Evolutionary conservation across 495 filamentous ascomycete genomes (phyloP).

Genomic region (Penicillium psychrofluorescens): DNA sequence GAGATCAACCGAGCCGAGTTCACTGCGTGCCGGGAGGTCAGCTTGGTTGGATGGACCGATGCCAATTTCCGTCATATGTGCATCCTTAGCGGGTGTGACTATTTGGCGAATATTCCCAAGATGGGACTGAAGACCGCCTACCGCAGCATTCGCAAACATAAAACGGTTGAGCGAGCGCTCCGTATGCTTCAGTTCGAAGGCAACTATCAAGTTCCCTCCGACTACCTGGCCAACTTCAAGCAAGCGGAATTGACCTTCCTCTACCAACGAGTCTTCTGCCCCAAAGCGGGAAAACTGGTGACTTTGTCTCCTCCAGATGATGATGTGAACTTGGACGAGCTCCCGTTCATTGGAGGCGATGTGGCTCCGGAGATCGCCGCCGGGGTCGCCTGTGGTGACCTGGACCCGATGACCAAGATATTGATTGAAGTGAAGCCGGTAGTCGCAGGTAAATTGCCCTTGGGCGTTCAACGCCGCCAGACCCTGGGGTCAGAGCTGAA

Average conservation of each 20-base stretch:
- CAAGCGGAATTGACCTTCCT: constrained; percentile 89
- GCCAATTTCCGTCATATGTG: constrained; percentile 90
- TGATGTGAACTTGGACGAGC: constrained; percentile 51
- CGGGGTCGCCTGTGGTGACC: constrained; percentile 73
- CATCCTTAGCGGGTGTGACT: constrained; percentile 97
- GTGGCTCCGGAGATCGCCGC: constrained; percentile 62
- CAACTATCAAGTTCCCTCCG: constrained; percentile 66
- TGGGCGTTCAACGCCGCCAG: constrained; percentile 30
- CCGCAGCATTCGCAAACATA: constrained; percentile 80
- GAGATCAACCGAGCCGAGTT: constrained; percentile 87
- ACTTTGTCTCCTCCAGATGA: constrained; percentile 58
- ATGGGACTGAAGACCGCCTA: constrained; percentile 94
- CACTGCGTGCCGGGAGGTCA: constrained; percentile 78
- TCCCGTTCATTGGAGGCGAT: constrained; percentile 72
- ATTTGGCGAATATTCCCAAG: constrained; percentile 71
- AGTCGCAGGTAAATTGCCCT: constrained; percentile 14
- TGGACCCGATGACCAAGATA: constrained; percentile 84
- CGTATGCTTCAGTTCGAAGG: constrained; percentile 81
- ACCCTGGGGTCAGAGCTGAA: constrained; percentile 51
- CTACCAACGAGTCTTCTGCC: constrained; percentile 91
- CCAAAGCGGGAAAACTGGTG: constrained; percentile 58
- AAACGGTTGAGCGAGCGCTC: constrained; percentile 74
- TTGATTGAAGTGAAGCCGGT: constrained; percentile 43
- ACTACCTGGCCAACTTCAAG: constrained; percentile 70
- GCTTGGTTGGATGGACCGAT: constrained; percentile 85